Conservation (phyloP, 2,329 filamentous ascomycete genomes). For the Metarhizium anisopliae region DNA sequence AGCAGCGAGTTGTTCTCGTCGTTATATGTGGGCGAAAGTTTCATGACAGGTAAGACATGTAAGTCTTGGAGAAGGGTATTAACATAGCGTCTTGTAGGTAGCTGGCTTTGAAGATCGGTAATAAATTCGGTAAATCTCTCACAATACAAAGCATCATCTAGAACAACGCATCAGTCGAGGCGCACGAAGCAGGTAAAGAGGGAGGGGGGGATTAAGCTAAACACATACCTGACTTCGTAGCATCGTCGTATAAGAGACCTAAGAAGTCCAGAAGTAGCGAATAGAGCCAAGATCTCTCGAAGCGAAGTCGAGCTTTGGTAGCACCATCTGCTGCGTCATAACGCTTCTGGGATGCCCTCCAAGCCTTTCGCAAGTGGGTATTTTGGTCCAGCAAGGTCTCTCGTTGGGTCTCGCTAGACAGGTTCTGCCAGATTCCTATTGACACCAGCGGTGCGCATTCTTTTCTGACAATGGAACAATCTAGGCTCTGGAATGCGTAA, state of each 20-base stretch:
- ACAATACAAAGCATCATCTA: constrained; percentile 49
- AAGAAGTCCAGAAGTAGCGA: constrained; percentile 78
- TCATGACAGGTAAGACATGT: constrained; percentile 69
- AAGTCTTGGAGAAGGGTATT: constrained; percentile 82
- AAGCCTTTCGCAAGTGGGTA: constrained; percentile 74
- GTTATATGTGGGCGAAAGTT: constrained; percentile 68
- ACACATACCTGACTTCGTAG: constrained; percentile 19
- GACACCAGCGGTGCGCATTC: constrained; percentile 94
- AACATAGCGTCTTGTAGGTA: constrained; percentile 88
- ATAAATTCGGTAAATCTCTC: constrained; percentile 91
- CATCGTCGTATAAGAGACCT: constrained; percentile 53
- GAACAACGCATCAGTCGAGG: not conserved
- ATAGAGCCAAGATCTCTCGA: constrained; percentile 91
- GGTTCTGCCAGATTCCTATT: constrained; percentile 91
- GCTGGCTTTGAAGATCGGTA: constrained; percentile 81
- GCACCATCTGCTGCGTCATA: constrained; percentile 79
- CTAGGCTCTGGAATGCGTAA: constrained; percentile 85
- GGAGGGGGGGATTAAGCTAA: constrained; percentile 32
- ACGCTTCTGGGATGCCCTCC: constrained; percentile 78
- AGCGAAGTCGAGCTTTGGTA: constrained; percentile 70
- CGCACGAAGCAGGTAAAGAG: not conserved
- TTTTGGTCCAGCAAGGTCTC: constrained; percentile 65
- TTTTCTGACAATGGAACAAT: constrained; percentile 81
- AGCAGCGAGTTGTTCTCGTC: constrained; percentile 67
- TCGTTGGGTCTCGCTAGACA: constrained; percentile 67